These are phyloP conservation scores for Tranzscheliella williamsii DNA, from an alignment of 1,284 basidiomycete species.

Conservation along the genomic window DNA sequence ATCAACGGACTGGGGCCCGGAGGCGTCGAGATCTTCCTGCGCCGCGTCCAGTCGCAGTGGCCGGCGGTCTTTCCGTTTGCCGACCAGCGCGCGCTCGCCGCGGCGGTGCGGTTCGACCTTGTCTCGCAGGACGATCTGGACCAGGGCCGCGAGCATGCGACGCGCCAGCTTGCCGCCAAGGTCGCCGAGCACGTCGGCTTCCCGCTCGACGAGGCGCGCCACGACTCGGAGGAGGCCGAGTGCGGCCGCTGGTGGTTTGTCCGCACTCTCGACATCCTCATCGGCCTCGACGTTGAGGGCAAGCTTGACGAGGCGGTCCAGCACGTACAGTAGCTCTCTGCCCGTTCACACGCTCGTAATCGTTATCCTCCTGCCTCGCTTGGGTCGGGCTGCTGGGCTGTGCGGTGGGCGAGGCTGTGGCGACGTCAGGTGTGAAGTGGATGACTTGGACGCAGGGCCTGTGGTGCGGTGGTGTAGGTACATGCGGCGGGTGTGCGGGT, in stretches of 20 bases:
- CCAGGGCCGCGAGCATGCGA: constrained; percentile 9
- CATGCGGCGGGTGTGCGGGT: too few relatives aligned
- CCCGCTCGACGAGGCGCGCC: constrained; percentile 19
- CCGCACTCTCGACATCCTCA: constrained; percentile 33
- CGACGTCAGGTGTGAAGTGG: too few relatives aligned
- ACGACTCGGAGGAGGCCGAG: constrained; percentile 23
- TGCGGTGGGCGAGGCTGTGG: too few relatives aligned
- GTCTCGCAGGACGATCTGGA: constrained; percentile 10
- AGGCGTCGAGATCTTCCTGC: constrained; percentile 38
- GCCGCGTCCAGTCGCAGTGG: constrained; percentile 38
- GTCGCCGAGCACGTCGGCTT: constrained; percentile 36
- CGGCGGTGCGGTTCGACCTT: constrained; percentile 24
- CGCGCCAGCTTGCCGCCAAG: constrained; percentile 13
- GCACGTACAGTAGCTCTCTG: too few relatives aligned
- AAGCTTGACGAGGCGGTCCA: constrained; percentile 31
- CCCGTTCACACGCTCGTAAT: too few relatives aligned
- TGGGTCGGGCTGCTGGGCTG: too few relatives aligned
- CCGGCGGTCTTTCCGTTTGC: constrained; percentile 34
- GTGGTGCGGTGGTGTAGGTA: too few relatives aligned
- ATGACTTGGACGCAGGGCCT: too few relatives aligned
- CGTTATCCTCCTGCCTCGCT: too few relatives aligned
- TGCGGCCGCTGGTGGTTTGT: constrained; percentile 39
- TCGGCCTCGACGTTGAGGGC: constrained; percentile 41
- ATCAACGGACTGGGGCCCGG: constrained; percentile 37
- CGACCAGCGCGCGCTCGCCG: constrained; percentile 22